Evolutionary conservation across 2,329 filamentous ascomycete genomes (phyloP), one percentile per base, ranked within the genome.

Genomic region (Aspergillus clavatus): DNA sequence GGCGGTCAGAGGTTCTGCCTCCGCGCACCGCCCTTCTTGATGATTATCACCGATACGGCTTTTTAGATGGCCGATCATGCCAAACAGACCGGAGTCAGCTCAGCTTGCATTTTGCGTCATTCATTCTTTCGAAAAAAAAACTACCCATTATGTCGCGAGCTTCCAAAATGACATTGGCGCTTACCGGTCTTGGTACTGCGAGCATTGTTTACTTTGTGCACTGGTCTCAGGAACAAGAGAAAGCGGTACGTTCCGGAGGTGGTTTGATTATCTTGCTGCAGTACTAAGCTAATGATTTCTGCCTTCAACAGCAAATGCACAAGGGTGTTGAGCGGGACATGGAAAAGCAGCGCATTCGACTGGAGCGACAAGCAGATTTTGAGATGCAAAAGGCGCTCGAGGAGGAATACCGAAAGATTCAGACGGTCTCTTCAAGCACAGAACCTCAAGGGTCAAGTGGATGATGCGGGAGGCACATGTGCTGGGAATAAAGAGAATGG

Each of bases 241-340:
- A 87, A 76, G 79, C 81, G 53, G 91, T 95, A 75, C 49, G 82
- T 72, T 41, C n/a, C 19, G 31, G 19, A 14, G 19, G 33, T 28
- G 43, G 26, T 14, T 21, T 23, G 39, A 11, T 8, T 40, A 8
- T 8, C 23, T 26, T n/a, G n/a, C 26, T 23, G 38, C 18, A 24
- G 7, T 31, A 28, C 33, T 47, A 16, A 38, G 38, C 46, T 53
- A 38, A 51, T 28, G 11, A 38, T 43, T 38, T 27, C 24, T 12
- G 21, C 16, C 16, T 38, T 7, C 19, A 7, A 35, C 52, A 71
- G 93, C 87, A 88, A 46, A 98, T 98, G 93, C 93, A 98, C 63
- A 81, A 86, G 55, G 93, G 93, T 36, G 93, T 98, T 33, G 75
- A 97, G 53, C 87, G 91, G 53, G 93, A 98, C 62, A 86, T 96